phyloP scores from a whole-genome alignment of 106 monocot genomes.

The Hemerocallis citrina region DNA sequence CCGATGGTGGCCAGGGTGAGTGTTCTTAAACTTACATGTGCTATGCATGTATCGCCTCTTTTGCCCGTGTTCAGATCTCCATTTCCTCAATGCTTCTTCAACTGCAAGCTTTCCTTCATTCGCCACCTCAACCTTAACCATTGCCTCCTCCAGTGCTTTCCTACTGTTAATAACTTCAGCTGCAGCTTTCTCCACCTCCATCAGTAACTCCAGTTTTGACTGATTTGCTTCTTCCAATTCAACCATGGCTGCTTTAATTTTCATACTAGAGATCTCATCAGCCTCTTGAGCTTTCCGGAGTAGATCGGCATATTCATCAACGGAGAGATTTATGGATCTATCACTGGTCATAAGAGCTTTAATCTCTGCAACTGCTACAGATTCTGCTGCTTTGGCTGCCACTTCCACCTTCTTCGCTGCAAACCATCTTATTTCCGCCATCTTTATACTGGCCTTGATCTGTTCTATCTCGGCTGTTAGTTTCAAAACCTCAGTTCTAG shows the following conservation, averaged over 20 bases:
- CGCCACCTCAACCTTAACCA: constrained; percentile 44
- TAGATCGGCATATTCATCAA: constrained; percentile 51
- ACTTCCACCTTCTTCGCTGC: constrained; percentile 86
- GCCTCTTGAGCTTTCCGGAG: constrained; percentile 43
- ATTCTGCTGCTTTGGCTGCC: constrained; percentile 65
- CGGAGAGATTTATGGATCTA: constrained; percentile 19
- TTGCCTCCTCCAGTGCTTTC: constrained; percentile 50
- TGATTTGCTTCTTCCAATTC: constrained; percentile 53
- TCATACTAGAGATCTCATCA: constrained; percentile 43
- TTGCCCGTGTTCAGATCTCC: constrained; percentile 55
- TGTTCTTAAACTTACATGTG: constrained; percentile 58
- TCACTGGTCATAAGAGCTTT: constrained; percentile 35
- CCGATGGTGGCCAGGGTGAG: constrained; percentile 17
- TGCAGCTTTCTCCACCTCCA: constrained; percentile 44
- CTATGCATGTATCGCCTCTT: constrained; percentile 30
- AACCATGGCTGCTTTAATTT: constrained; percentile 39
- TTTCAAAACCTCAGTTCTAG: constrained; percentile 42
- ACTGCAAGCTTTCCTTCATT: constrained; percentile 45
- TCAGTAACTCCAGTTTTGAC: constrained; percentile 31
- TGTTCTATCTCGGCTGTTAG: constrained; percentile 56
- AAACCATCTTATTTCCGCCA: constrained; percentile 43
- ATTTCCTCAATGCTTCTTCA: constrained; percentile 62
- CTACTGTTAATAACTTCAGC: constrained; percentile 41
- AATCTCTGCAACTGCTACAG: constrained; percentile 43
- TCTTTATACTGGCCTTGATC: constrained; percentile 36